Base-by-base conservation (phyloP, 768 basidiomycete genomes). In the Mycena crocata region DNA sequence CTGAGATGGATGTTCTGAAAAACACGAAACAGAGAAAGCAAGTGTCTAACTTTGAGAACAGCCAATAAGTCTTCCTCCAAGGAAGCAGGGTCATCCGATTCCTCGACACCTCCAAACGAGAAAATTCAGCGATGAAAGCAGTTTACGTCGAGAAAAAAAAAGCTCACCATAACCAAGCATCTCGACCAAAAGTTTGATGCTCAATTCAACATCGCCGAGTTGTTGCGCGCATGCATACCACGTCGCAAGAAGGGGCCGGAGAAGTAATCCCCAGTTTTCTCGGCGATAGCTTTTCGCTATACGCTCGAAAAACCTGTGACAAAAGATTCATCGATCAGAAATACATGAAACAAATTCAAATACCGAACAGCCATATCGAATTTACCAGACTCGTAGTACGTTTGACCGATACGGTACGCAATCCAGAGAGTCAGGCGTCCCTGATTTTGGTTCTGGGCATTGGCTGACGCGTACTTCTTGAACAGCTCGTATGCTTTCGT, bases 401-500 rank as follows among this genome's bases (percentile, higher is more conserved):
- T 92, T 66, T 92, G 88, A 0, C 95, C 97, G 59, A 99, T 98
- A 34, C 91, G 88, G 76, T 88, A 92, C 5, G 96, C 97, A 56
- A 99, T 92, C 86, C 90, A 94, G n/a, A 97, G 81, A 0, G 94
- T 95, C 67, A 95, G 79, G 13, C 96, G 88, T 3, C 89, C 88
- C 69, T 93, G 93, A n/a, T 84, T 86, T 23, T 84, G 81, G 52
- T 72, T 81, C 49, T 78, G 76, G 26, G 80, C 66, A 26, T 80
- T 73, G 37, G 80, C 69, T 1, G 86, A 78, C 45, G 81, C 83
- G 72, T 93, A 87, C 71, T 89, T 91, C 81, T 97, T 98, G 83
- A 98, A 95, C 14, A 95, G 76, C 70, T 97, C 94, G 78, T 99
- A 99, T 2, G 98, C 85, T 74, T 96, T 95, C 9, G 95, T 98